Evolutionary conservation across 176 grass and related monocot species (phyloP), one percentile per base, ranked within the genome.

Genomic region (Ensete glaucum): DNA sequence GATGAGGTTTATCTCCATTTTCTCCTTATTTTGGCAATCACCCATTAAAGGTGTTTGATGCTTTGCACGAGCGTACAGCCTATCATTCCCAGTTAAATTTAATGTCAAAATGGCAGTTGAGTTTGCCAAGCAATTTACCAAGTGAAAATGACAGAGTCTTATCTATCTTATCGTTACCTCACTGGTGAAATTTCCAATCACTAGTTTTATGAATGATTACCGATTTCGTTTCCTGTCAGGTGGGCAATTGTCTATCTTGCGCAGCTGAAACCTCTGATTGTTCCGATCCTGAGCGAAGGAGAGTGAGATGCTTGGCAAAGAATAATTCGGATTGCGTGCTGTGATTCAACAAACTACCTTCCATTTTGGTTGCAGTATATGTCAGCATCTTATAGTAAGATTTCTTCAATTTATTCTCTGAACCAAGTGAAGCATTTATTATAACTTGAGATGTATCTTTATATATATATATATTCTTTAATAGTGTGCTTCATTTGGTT

Each of bases 171-270:
- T 43, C 5, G 4, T 43, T 43, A 43, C 34, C 34, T 43, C 34
- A 43, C 34, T 60, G n/a, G 8, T 60, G 14, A 19, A 60, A 60
- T 16, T 57, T 16, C 55, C 14, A 16, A 57, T 57, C 15, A 17
- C 6, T 60, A 60, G n/a, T 60, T 60, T 15, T 60, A 60, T 19
- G 57, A 19, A 60, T n/a, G 9, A n/a, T 60, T 60, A 60, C 57
- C 17, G 3, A 60, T 11, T 27, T 74, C 53, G 29, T 74, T 73
- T 67, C 52, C 86, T 24, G 53, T 52, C 64, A 97, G 93, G 94
- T 97, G 91, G 84, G 94, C 94, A 14, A 97, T 97, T 25, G 94
- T 97, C 14, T 97, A 97, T 77, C 90, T 97, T 75, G 82, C 93
- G 1, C 93, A 97, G 82, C 73, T 97, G 84, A 97, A 97, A 67